Evolutionary conservation across 345 rosid species (phyloP).

Genomic region (Gossypium stocksii): DNA sequence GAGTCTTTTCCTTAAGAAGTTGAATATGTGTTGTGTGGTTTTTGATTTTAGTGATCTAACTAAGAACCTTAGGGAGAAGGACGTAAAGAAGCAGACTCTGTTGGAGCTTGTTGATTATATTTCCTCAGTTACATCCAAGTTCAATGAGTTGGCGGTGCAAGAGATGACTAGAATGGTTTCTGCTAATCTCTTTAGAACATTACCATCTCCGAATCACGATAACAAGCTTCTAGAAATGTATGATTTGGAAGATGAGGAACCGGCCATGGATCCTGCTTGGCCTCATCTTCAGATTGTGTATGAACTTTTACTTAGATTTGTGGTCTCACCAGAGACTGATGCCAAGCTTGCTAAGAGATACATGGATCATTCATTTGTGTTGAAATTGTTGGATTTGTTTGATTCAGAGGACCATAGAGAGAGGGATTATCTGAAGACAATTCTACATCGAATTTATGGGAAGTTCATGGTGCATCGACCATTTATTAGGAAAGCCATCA

Average conservation of each 20-base stretch:
- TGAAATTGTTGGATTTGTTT: constrained; percentile 54
- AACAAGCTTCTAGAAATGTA: constrained; percentile 28
- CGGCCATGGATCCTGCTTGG: constrained; percentile 51
- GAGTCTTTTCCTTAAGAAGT: constrained; percentile 50
- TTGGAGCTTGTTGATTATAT: constrained; percentile 68
- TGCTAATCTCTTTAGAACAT: constrained; percentile 47
- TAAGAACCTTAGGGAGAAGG: constrained; percentile 67
- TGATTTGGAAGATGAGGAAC: constrained; percentile 59
- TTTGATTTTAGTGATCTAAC: constrained; percentile 58
- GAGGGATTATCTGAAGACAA: constrained; percentile 61
- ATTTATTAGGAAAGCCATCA: constrained; percentile 54
- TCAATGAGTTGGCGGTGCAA: constrained; percentile 52
- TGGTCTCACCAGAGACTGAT: constrained; percentile 47
- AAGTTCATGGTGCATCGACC: constrained; percentile 72
- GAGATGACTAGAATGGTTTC: constrained; percentile 47
- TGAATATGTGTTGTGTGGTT: constrained; percentile 60
- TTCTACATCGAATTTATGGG: constrained; percentile 55
- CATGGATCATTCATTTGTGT: constrained; percentile 53
- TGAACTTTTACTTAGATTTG: constrained; percentile 54
- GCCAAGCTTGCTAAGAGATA: constrained; percentile 58
- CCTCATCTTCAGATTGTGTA: constrained; percentile 62
- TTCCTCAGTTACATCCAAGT: constrained; percentile 37
- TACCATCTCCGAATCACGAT: constrained; percentile 38
- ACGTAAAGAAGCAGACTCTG: constrained; percentile 63
- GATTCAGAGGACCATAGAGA: constrained; percentile 67